Evolutionary conservation across 495 filamentous ascomycete species (phyloP), one percentile per base, ranked within the genome.

Genomic region (Chaetomidium leptoderma): DNA sequence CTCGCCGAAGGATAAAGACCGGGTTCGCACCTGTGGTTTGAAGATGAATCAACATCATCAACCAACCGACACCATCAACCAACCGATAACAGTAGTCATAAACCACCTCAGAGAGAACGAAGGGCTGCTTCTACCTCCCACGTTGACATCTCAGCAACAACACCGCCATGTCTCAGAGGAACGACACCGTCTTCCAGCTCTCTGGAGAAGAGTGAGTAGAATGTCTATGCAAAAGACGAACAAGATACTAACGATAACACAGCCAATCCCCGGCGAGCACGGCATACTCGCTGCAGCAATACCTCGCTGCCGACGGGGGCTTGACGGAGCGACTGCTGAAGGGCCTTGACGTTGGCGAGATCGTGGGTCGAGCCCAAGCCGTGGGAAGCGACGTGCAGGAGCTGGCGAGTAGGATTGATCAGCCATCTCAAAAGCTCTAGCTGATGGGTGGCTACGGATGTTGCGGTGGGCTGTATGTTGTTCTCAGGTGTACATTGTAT

Each of bases 321-420:
- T 19, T 69, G 11, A 17, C 58, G 26, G 64, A 69, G 27, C 51
- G 66, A 17, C 33, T 69, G 50, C 26, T 69, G 27, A 39, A 42
- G 11, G 58, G 33, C 6, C 23, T 49, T 17, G 40, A 46, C n/a
- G 21, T 43, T 11, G 46, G 6, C 3, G 45, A 39, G 0, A 51
- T 62, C 19, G 8, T 19, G 50, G 35, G 32, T 2, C 62, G 66
- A 9, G 36, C 29, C 14, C 48, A 39, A 3, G 48, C 39, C 10
- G 51, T 65, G 1, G 33, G 33, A 13, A 37, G 54, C 6, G 40
- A 60, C 13, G 43, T 62, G 47, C 26, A 67, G 7, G 45, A 16
- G 21, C 37, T 65, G 29, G 35, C 48, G 33, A 40, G 49, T 23
- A 36, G 42, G 24, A 56, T 65, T 16, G 40, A 24, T 0, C 11